These are phyloP conservation scores for Agapanthus africanus DNA, from an alignment of 106 monocot species.

Conservation along the genomic window DNA sequence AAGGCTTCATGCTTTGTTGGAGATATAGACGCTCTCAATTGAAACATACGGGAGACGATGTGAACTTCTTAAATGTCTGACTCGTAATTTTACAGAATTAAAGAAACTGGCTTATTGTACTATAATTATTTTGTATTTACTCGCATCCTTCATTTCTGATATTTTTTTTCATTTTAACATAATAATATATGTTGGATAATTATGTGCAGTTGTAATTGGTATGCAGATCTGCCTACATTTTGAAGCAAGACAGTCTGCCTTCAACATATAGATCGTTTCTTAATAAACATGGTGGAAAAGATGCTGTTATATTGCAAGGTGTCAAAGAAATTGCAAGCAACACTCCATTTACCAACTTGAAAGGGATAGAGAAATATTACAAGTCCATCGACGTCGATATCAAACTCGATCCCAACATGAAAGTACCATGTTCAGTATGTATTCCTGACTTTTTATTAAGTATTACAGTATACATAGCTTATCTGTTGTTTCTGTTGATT, in stretches of 20 bases:
- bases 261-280: constrained; percentile 83
- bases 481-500: background rate
- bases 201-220: background rate
- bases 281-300: constrained; percentile 95
- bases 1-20: no score
- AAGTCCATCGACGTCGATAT: constrained; percentile 63
- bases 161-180: background rate
- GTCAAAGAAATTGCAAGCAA: constrained; percentile 48
- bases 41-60: background rate
- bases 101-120: background rate
- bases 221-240: constrained; percentile 84
- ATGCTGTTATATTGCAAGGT: constrained; percentile 54
- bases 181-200: background rate
- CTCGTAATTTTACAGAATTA: no score
- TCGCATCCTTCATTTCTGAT: background rate
- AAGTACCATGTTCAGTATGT: constrained; percentile 92
- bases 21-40: background rate
- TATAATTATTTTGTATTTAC: background rate
- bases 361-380: constrained; percentile 65
- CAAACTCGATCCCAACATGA: constrained; percentile 83
- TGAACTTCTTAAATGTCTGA: background rate
- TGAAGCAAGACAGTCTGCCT: constrained; percentile 93
- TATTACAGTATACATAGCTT: background rate
- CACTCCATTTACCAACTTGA: constrained; percentile 50
- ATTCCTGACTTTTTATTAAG: constrained; percentile 2